phyloP scores from a whole-genome alignment of 2,329 filamentous ascomycete species.

The Trichoderma koningii region DNA sequence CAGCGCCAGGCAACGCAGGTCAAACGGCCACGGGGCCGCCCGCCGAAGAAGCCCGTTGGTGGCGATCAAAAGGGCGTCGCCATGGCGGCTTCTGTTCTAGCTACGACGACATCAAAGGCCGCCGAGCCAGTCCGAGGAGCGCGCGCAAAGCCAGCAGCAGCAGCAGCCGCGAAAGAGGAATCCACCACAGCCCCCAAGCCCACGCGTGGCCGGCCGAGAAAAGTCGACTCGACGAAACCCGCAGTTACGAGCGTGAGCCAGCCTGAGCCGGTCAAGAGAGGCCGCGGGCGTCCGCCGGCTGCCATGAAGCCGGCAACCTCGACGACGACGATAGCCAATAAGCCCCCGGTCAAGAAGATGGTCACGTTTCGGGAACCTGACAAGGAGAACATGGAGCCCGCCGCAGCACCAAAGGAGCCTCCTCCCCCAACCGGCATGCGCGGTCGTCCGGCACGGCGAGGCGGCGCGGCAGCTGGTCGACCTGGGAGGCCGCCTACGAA shows the following conservation, averaged over 20 bases:
- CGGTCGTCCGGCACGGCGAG: constrained; percentile 49
- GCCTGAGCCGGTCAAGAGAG: constrained; percentile 40
- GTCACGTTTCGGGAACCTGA: constrained; percentile 66
- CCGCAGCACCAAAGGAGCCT: constrained; percentile 42
- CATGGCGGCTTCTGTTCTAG: constrained; percentile 23
- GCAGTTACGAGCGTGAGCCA: constrained; percentile 28
- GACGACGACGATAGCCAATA: constrained; percentile 38
- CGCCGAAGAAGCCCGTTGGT: constrained; percentile 45
- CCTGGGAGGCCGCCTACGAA: constrained; percentile 42
- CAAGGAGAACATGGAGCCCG: constrained; percentile 62
- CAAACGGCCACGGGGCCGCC: constrained; percentile 47
- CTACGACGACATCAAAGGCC: constrained; percentile 21
- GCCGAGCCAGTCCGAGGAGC: constrained; percentile 34
- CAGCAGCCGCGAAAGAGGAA: constrained; percentile 33
- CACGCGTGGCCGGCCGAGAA: constrained; percentile 50
- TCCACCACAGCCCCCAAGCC: constrained; percentile 37
- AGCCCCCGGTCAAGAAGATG: constrained; percentile 57
- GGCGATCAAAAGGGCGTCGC: constrained; percentile 29
- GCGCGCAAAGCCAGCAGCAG: constrained; percentile 36
- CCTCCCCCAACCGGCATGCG: constrained; percentile 42
- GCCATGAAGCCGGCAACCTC: constrained; percentile 40
- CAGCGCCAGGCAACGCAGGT: constrained; percentile 37
- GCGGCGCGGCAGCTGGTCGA: constrained; percentile 37
- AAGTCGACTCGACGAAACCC: constrained; percentile 35
- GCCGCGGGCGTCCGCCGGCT: constrained; percentile 34